These are phyloP conservation scores for Chaetomium sp. DNA, from an alignment of 2,329 filamentous ascomycete genomes.

Conservation along the genomic window DNA sequence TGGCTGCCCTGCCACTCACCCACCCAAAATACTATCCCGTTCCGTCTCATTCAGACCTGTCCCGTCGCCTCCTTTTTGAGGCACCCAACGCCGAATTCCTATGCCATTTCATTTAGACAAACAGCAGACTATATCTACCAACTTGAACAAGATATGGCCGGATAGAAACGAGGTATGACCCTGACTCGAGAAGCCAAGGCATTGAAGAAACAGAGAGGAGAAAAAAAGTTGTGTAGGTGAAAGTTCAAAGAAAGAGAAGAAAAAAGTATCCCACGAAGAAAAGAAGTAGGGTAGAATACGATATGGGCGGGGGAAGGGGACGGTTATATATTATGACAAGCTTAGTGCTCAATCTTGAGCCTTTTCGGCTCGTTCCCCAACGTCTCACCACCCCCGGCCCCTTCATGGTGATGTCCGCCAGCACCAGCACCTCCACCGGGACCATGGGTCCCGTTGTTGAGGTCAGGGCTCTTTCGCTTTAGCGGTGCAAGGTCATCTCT, in stretches of 20 bases:
- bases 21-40: too few relatives aligned
- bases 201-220: not conserved
- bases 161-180: not conserved
- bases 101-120: too few relatives aligned
- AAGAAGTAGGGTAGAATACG: not conserved
- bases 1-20: too few relatives aligned
- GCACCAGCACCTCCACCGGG: too few relatives aligned
- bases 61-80: too few relatives aligned
- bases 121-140: too few relatives aligned
- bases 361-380: slow-evolving; percentile 45
- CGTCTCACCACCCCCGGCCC: slow-evolving; percentile 25
- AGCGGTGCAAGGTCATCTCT: slow-evolving; percentile 44
- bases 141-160: not conserved
- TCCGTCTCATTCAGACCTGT: too few relatives aligned
- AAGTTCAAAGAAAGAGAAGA: not conserved
- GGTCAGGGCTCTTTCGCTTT: slow-evolving; percentile 55
- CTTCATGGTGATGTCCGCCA: too few relatives aligned
- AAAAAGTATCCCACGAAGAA: not conserved
- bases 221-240: not conserved
- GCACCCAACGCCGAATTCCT: too few relatives aligned
- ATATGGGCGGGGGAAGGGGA: not conserved
- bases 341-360: slow-evolving; percentile 40
- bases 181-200: not conserved
- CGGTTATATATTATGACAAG: not conserved
- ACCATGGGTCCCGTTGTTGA: slow-evolving; percentile 18